A percentile compares a stretch with the other conserved stretches of the same genome.
phyloP scores from a whole-genome alignment of 225 moss, liverwort and hornwort species.

The Sphagnum tenellum region DNA sequence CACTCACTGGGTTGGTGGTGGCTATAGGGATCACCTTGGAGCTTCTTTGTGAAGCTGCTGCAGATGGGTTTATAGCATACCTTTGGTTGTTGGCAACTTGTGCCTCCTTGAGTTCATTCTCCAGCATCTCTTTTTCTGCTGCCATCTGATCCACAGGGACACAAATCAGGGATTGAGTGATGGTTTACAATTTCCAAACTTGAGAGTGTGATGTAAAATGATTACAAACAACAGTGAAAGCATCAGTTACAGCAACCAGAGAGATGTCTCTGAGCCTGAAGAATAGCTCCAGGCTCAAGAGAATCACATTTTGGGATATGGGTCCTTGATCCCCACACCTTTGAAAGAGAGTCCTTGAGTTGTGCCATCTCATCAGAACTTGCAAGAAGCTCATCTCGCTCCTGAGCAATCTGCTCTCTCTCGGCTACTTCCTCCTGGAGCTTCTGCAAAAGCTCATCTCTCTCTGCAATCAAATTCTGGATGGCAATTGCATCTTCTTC shows the following conservation, averaged over 20 bases:
- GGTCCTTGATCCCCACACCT: constrained; percentile 7
- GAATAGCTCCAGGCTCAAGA: no score
- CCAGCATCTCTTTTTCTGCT: constrained; percentile 18
- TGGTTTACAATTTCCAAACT: no score
- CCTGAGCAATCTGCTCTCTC: constrained; percentile 2
- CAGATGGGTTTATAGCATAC: constrained; percentile 1
- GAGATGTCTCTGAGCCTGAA: no score
- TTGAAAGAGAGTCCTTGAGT: constrained; percentile 11
- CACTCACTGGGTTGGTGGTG: no score
- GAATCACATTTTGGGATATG: no score
- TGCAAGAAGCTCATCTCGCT: constrained; percentile 4
- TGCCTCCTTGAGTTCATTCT: constrained; percentile 24
- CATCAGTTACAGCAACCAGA: no score
- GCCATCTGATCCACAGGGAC: constrained; percentile 8
- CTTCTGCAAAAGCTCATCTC: constrained; percentile 25
- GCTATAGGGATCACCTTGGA: no score
- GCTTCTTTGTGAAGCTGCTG: no score
- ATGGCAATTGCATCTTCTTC: constrained; percentile 8
- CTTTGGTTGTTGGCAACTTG: constrained; percentile 21
- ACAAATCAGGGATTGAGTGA: no score
- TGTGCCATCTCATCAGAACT: constrained; percentile 20
- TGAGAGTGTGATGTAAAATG: no score
- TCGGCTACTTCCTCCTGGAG: constrained; percentile 6
- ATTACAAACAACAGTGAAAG: no score
- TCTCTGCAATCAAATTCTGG: constrained; percentile 13